phyloP scores from a whole-genome alignment of 2,329 filamentous ascomycete genomes.

The Aspergillus brunneoviolaceus region DNA sequence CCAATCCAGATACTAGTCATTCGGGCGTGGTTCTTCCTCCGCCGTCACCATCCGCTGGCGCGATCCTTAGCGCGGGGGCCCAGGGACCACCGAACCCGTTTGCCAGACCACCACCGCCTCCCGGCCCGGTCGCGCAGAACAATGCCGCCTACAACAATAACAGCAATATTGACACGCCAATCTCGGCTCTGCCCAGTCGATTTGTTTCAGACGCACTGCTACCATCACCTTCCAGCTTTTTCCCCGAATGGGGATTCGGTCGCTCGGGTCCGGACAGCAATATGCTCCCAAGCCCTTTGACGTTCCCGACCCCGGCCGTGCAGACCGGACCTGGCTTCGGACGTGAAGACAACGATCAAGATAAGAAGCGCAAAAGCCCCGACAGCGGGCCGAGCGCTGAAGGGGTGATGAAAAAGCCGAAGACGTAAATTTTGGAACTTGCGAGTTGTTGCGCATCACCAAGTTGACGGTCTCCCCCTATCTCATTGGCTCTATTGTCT shows the following conservation, averaged over 20 bases:
- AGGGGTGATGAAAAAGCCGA: conserved; percentile 40
- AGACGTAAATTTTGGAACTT: conserved; percentile 28
- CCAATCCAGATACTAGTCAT: conserved; percentile 56
- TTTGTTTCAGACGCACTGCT: conserved; percentile 86
- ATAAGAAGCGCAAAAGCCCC: conserved; percentile 47
- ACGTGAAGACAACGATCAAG: conserved; percentile 41
- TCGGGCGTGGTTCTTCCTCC: conserved; percentile 81
- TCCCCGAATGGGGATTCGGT: conserved; percentile 82
- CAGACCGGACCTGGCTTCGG: conserved; percentile 42
- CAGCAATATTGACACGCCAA: conserved; percentile 67
- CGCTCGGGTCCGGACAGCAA: conserved; percentile 67
- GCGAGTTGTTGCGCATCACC: neutral
- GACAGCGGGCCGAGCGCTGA: conserved; percentile 37
- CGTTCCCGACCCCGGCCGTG: conserved; percentile 76
- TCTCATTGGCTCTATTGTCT: neutral
- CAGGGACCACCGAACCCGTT: conserved; percentile 94
- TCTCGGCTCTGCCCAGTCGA: conserved; percentile 88
- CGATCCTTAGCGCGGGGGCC: conserved; percentile 84
- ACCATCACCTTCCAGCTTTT: conserved; percentile 89
- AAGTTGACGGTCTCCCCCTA: neutral
- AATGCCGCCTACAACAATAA: conserved; percentile 44
- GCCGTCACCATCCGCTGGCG: conserved; percentile 83
- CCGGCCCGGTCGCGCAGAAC: conserved; percentile 45
- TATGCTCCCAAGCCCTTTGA: conserved; percentile 86
- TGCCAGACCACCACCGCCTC: conserved; percentile 78